Conservation (phyloP, 2,329 filamentous ascomycete genomes). For the Ophiobolus disseminans region DNA sequence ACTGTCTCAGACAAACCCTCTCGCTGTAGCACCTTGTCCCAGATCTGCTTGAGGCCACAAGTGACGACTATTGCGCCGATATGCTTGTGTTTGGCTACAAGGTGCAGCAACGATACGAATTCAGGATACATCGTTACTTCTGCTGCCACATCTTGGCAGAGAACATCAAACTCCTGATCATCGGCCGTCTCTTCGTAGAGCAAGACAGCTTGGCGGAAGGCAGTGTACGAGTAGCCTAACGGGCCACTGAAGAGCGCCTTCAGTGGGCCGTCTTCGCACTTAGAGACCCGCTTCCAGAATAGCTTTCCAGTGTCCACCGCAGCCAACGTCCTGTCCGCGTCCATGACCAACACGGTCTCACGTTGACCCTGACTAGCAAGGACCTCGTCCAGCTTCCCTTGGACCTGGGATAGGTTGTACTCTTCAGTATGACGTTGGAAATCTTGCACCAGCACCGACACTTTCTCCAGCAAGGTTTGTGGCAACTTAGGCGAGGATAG, state of each 20-base stretch:
- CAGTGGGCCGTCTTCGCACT: conserved; percentile 32
- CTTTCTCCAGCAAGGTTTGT: conserved; percentile 1
- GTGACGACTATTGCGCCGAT: conserved; percentile 62
- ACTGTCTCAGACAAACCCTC: conserved; percentile 53
- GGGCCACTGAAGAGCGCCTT: conserved; percentile 56
- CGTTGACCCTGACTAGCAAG: conserved; percentile 31
- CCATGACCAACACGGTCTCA: conserved; percentile 62
- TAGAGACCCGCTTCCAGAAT: conserved; percentile 55
- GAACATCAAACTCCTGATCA: conserved; percentile 52
- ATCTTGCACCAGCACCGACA: conserved; percentile 45
- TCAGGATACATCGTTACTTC: conserved; percentile 56
- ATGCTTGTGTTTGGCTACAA: conserved; percentile 39
- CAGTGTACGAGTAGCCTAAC: conserved; percentile 60
- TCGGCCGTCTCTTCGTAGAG: conserved; percentile 58
- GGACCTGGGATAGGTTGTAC: conserved; percentile 47
- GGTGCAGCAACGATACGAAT: conserved; percentile 54
- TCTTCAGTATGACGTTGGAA: conserved; percentile 51
- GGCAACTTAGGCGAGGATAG: conserved; percentile 11
- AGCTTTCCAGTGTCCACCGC: conserved; percentile 58
- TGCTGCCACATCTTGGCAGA: conserved; percentile 56
- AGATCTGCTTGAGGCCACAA: conserved; percentile 61
- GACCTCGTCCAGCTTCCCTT: conserved; percentile 43
- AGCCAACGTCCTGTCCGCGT: conserved; percentile 65
- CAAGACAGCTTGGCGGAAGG: conserved; percentile 63
- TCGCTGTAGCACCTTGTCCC: conserved; percentile 61